Evolutionary conservation across 208 protist genomes (phyloP), one percentile per base, ranked within the genome.

Genomic region (Lotmaria passim): DNA sequence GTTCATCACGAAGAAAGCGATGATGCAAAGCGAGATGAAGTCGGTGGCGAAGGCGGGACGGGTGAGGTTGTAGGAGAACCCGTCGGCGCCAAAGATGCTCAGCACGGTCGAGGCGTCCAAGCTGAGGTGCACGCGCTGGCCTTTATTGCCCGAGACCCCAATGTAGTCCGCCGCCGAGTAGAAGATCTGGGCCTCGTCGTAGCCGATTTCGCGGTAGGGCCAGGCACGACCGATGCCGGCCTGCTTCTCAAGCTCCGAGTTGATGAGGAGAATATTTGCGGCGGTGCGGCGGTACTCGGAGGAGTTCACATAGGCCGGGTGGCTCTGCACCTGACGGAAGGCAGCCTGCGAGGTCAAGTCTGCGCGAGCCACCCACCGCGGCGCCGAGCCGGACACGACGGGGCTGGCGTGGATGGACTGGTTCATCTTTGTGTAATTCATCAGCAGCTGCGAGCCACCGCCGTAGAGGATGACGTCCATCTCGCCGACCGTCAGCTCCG

Each of bases 171-270:
- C 58, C 3, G 94, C 73, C 2, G 86, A 78, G 33, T 84, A 71
- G 60, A 79, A 86, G 10, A 98, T 84, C 52, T 97, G 83, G 7
- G 82, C 75, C 72, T 98, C 93, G 33, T 80, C 84, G 44, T 89
- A 91, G 24, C 88, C 90, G 1, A 96, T 80, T 12, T 77, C 69
- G 12, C 91, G 82, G 59, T 93, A 89, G 14, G 43, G 33, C 94
- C 95, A 98, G 7, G 63, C 74, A n/a, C 94, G 65, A 8, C 96
- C 95, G n/a, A 98, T 71, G 15, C 88, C 89, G 1, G 94, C 69
- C 21, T 66, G 11, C 21, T 81, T 50, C 70, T 97, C 91, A 5
- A 73, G 67, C 34, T 73, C 76, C 12, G 86, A 83, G 81, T 97
- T 83, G 51, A 87, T 80, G 24, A 96, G 46, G 1, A 97, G 47